These are phyloP conservation scores for Acacia crassicarpa DNA, from an alignment of 306 rosid genomes.

Conservation along the genomic window DNA sequence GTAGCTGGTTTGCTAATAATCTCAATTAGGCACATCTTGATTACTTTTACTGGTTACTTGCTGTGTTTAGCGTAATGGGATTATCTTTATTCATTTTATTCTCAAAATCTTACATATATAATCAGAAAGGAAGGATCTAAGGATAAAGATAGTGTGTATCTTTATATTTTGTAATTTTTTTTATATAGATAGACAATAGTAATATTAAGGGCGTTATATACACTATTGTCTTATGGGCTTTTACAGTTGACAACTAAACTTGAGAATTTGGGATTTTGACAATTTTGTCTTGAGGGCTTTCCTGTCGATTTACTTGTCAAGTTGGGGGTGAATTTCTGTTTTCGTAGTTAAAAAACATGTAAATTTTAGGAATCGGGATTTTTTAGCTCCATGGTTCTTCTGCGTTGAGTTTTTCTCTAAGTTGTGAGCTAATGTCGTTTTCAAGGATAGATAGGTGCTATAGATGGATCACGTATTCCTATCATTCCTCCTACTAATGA, in stretches of 20 bases:
- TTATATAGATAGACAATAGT: not conserved
- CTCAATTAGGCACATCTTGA: conserved; percentile 11
- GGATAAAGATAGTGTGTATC: not conserved
- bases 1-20: not conserved
- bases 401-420: not conserved
- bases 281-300: too few species aligned
- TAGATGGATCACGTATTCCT: too few species aligned
- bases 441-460: too few species aligned
- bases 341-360: not conserved
- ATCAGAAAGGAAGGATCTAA: not conserved
- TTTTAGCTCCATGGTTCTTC: not conserved
- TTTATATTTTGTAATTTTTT: not conserved
- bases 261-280: too few species aligned
- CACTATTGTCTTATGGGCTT: not conserved
- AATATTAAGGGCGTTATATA: not conserved
- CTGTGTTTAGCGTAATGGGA: not conserved
- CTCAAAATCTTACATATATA: too few species aligned
- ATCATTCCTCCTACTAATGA: too few species aligned
- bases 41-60: conserved; percentile 4
- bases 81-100: too few species aligned
- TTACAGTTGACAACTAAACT: not conserved
- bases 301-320: not conserved
- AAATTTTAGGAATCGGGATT: not conserved
- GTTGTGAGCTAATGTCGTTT: not conserved
- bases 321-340: not conserved